These are phyloP conservation scores for Eucalyptus cloeziana DNA, from an alignment of 345 rosid genomes.

Conservation along the genomic window DNA sequence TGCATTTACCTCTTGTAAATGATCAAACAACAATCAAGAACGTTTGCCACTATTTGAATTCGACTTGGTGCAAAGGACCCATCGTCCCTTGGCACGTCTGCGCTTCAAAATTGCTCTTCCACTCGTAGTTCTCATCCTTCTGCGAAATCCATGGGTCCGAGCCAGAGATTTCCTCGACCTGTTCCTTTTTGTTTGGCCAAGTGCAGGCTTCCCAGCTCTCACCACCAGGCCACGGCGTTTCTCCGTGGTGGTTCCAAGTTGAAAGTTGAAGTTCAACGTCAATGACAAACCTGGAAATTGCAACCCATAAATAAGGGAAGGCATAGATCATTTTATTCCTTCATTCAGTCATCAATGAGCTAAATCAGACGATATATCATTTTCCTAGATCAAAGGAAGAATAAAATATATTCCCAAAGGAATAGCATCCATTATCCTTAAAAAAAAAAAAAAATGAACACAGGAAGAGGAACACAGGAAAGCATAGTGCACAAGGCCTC, in stretches of 20 bases:
- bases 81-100: conserved; percentile 83
- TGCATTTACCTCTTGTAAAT: neutral
- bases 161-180: conserved; percentile 91
- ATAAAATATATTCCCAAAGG: neutral
- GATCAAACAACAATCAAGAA: neutral
- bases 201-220: conserved; percentile 81
- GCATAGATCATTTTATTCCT: neutral
- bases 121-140: conserved; percentile 78
- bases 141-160: conserved; percentile 86
- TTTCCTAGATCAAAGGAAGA: neutral
- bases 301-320: neutral
- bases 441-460: too few relatives aligned
- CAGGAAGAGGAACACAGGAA: neutral
- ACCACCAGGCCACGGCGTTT: conserved; percentile 58
- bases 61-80: conserved; percentile 89
- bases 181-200: conserved; percentile 84
- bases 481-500: neutral
- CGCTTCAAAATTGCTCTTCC: conserved; percentile 84
- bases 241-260: conserved; percentile 11
- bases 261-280: conserved; percentile 36
- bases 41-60: conserved; percentile 71
- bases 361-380: neutral
- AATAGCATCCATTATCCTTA: neutral
- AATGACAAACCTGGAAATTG: conserved; percentile 52
- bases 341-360: neutral